Conservation (phyloP, 129 eudicot species). For the Ambrosia artemisiifolia region DNA sequence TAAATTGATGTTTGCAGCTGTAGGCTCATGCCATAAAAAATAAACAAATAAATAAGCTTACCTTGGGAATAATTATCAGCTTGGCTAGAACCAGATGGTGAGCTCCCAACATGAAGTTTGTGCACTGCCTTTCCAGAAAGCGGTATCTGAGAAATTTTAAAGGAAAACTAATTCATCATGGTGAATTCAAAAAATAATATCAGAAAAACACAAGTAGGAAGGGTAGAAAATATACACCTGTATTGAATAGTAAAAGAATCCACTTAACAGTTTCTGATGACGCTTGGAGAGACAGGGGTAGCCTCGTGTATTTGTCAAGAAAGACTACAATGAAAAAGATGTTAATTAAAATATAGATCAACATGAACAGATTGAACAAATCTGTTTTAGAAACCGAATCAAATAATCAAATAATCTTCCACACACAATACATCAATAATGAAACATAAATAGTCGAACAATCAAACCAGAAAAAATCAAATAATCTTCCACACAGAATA, state of each 20-base stretch:
- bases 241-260: slow-evolving; percentile 74
- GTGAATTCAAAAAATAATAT: not conserved
- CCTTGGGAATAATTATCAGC: slow-evolving; percentile 43
- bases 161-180: not conserved
- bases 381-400: no score
- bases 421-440: no score
- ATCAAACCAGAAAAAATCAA: no score
- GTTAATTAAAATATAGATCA: slow-evolving; percentile 16
- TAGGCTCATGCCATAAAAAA: not conserved
- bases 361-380: no score
- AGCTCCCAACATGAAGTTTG: slow-evolving; percentile 33
- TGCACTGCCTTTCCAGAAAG: slow-evolving; percentile 62
- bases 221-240: slow-evolving; percentile 51
- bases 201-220: not conserved
- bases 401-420: no score
- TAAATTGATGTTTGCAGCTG: not conserved
- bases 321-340: slow-evolving; percentile 49
- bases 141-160: slow-evolving; percentile 45
- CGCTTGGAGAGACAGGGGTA: slow-evolving; percentile 88
- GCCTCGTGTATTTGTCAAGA: slow-evolving; percentile 75
- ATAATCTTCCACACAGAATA: no score
- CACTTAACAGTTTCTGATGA: slow-evolving; percentile 67
- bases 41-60: slow-evolving; percentile 25
- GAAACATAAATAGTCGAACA: no score
- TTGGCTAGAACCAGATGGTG: slow-evolving; percentile 26